Conservation (phyloP, 495 filamentous ascomycete genomes). For the Lindgomyces ingoldianus region DNA sequence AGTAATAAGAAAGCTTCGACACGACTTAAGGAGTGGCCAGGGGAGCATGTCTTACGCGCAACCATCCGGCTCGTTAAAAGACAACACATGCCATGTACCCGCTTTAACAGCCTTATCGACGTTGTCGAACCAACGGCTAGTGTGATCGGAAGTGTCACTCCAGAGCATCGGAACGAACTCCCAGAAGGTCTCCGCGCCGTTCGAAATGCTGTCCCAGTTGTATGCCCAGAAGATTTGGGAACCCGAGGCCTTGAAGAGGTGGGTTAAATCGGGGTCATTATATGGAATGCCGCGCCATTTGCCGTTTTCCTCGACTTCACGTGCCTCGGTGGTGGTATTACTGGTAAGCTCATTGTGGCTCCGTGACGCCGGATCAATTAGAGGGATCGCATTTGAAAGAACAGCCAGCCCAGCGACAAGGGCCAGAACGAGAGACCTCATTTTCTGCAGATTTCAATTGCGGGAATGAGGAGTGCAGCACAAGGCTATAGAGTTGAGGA, state of each 20-base stretch:
- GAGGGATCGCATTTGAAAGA: no score
- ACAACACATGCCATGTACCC: conserved; percentile 3
- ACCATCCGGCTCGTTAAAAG: conserved; percentile 17
- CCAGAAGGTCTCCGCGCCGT: conserved; percentile 32
- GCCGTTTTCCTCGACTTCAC: not conserved
- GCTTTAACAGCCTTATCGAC: not conserved
- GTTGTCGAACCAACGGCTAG: not conserved
- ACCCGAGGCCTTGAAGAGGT: not conserved
- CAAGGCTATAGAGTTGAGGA: no score
- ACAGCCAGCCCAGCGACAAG: no score
- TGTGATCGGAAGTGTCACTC: not conserved
- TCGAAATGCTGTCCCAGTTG: conserved; percentile 10
- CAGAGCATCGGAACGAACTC: conserved; percentile 20
- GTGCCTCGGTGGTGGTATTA: no score
- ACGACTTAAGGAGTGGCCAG: not conserved
- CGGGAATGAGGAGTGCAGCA: no score
- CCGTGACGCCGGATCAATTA: no score
- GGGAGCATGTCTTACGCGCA: not conserved
- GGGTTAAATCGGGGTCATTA: not conserved
- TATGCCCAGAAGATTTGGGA: conserved; percentile 17
- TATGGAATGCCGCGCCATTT: conserved; percentile 18
- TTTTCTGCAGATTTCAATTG: no score
- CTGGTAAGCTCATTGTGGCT: no score
- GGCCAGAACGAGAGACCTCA: no score
- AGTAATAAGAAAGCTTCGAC: not conserved